Percentiles rank a stretch among this genome's conserved stretches.
Conservation (phyloP, 305 asterid genomes). For the Rubia occidens region DNA sequence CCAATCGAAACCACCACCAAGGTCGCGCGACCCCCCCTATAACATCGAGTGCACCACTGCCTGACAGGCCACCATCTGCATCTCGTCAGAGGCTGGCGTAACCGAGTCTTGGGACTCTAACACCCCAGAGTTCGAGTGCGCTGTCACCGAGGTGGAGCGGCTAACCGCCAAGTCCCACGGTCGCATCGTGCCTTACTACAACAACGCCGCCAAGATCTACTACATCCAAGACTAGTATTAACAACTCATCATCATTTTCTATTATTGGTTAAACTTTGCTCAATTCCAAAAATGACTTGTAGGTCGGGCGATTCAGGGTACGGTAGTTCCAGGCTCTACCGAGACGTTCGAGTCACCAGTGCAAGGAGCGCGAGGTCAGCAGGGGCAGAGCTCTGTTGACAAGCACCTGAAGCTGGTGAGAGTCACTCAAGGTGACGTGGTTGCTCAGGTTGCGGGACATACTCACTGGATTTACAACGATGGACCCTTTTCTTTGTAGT, state of each 20-base stretch:
- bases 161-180: conserved; percentile 34
- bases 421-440: not conserved
- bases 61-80: conserved; percentile 23
- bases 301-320: not conserved
- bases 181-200: conserved; percentile 42
- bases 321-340: not conserved
- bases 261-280: no score
- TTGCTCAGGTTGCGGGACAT: not conserved
- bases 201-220: conserved; percentile 36
- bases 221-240: conserved; percentile 34
- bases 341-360: not conserved
- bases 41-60: conserved; percentile 39
- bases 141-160: conserved; percentile 38
- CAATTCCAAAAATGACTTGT: not conserved
- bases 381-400: not conserved
- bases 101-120: conserved; percentile 40
- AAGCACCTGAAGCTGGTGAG: not conserved
- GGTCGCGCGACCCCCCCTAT: no score
- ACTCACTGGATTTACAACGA: not conserved
- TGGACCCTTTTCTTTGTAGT: not conserved
- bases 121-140: conserved; percentile 35
- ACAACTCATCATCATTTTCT: no score
- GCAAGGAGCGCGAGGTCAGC: not conserved
- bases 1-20: no score
- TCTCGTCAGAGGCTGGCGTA: conserved; percentile 40